A percentile compares a stretch with the other conserved stretches of the same genome.
Conservation (phyloP, 495 filamentous ascomycete genomes). For the Neurospora sp. region DNA sequence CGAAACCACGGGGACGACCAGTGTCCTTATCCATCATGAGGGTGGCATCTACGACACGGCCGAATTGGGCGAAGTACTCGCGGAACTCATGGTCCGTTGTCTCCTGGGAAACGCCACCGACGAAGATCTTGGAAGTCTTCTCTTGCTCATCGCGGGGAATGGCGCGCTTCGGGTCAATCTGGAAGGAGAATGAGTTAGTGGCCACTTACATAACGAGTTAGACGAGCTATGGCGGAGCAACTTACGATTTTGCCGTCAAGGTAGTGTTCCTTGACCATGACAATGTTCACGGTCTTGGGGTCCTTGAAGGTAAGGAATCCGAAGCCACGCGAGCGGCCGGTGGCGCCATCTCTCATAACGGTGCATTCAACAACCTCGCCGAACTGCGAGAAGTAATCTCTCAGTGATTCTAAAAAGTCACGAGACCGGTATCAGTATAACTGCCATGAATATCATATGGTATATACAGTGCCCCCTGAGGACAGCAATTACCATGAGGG, state of each 20-base stretch:
- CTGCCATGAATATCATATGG: not conserved
- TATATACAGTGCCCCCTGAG: not conserved
- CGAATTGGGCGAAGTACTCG: constrained; percentile 92
- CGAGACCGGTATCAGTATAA: not conserved
- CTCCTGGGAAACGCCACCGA: constrained; percentile 95
- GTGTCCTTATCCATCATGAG: constrained; percentile 99
- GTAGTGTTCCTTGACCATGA: constrained; percentile 99
- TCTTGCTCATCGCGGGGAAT: constrained; percentile 98
- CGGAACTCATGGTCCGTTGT: constrained; percentile 92
- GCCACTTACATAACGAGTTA: not conserved
- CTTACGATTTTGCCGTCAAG: constrained; percentile 97
- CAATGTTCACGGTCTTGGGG: constrained; percentile 92
- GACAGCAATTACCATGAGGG: not conserved
- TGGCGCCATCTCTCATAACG: constrained; percentile 93
- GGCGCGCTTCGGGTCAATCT: constrained; percentile 97
- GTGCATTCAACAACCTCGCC: constrained; percentile 96
- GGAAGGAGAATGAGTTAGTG: constrained; percentile 9
- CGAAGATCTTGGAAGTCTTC: constrained; percentile 95
- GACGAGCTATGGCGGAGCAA: not conserved
- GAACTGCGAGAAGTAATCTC: constrained; percentile 96
- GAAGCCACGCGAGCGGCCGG: constrained; percentile 88
- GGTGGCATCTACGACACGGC: constrained; percentile 90
- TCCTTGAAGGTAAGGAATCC: constrained; percentile 97
- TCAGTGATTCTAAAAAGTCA: constrained; percentile 68
- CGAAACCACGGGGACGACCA: constrained; percentile 87